Conservation (phyloP, 495 filamentous ascomycete genomes). For the Opeltia flavorubescens region DNA sequence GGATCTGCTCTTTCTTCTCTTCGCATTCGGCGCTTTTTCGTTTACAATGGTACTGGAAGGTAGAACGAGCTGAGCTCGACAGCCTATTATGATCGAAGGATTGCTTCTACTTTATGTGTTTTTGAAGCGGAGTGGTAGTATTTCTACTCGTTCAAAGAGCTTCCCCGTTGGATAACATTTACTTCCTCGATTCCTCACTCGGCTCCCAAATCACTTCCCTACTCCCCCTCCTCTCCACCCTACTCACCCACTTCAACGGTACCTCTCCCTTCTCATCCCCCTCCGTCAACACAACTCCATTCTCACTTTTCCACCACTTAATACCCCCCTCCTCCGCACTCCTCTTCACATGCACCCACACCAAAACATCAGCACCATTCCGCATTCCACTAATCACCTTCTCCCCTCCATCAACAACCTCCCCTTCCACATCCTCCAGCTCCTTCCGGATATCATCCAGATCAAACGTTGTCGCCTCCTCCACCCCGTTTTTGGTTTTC, state of each 20-base stretch:
- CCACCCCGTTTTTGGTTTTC: neutral
- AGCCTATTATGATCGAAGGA: neutral
- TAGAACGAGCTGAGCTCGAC: neutral
- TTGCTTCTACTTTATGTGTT: neutral
- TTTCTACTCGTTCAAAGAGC: neutral
- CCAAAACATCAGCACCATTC: constrained; percentile 56
- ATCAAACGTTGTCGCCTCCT: neutral
- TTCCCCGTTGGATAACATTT: neutral
- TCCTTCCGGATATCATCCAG: constrained; percentile 7
- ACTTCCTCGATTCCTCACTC: constrained; percentile 23
- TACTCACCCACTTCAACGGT: constrained; percentile 24
- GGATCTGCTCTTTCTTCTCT: neutral
- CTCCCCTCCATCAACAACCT: neutral
- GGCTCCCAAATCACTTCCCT: constrained; percentile 18
- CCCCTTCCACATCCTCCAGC: neutral
- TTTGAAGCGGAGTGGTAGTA: neutral
- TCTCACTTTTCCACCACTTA: constrained; percentile 75
- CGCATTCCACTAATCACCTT: constrained; percentile 79
- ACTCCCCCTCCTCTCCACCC: constrained; percentile 42
- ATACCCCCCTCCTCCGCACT: constrained; percentile 50
- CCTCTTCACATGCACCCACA: constrained; percentile 62
- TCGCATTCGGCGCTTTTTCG: neutral
- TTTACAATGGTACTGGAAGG: neutral
- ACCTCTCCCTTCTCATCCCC: constrained; percentile 16
- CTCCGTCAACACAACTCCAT: constrained; percentile 54